These are phyloP conservation scores for Aureobasidium sp. DNA, from an alignment of 2,329 filamentous ascomycete genomes.

Conservation along the genomic window DNA sequence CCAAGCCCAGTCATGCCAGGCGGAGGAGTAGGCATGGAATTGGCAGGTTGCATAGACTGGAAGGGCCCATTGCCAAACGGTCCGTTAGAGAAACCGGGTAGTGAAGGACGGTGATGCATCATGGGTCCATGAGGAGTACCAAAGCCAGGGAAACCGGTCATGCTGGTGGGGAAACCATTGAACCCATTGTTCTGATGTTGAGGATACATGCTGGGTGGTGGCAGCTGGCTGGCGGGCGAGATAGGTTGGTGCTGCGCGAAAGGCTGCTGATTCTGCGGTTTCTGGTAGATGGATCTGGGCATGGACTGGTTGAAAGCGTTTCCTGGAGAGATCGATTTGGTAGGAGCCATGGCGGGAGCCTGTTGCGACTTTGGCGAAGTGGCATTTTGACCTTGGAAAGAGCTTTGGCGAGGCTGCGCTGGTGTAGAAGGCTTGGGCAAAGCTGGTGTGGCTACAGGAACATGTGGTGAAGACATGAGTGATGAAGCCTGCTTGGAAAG, in stretches of 20 bases:
- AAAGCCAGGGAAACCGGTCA: conserved; percentile 42
- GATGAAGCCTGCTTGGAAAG: conserved; percentile 45
- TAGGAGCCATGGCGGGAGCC: conserved; percentile 31
- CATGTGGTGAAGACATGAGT: conserved; percentile 66
- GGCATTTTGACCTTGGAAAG: conserved; percentile 66
- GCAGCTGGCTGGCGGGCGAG: conserved; percentile 45
- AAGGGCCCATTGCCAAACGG: conserved; percentile 42
- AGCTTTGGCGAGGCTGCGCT: conserved; percentile 64
- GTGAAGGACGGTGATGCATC: conserved; percentile 45
- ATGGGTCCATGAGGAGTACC: conserved; percentile 45
- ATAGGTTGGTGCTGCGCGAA: conserved; percentile 51
- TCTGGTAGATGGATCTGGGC: conserved; percentile 53
- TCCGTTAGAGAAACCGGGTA: conserved; percentile 48
- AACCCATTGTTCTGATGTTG: conserved; percentile 34
- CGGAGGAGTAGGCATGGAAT: conserved; percentile 42
- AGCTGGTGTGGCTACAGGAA: conserved; percentile 69
- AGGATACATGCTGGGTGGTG: conserved; percentile 48
- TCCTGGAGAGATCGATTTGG: conserved; percentile 50
- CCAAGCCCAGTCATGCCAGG: conserved; percentile 54
- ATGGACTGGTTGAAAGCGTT: conserved; percentile 55
- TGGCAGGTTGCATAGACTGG: conserved; percentile 45
- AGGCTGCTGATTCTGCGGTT: conserved; percentile 44
- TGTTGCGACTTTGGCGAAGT: conserved; percentile 64
- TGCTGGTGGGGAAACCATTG: conserved; percentile 36
- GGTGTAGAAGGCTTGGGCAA: conserved; percentile 77